A percentile compares a stretch with the other conserved stretches of the same genome.
Conservation (phyloP, 2,329 filamentous ascomycete species). For the Aschersonia sp. region DNA sequence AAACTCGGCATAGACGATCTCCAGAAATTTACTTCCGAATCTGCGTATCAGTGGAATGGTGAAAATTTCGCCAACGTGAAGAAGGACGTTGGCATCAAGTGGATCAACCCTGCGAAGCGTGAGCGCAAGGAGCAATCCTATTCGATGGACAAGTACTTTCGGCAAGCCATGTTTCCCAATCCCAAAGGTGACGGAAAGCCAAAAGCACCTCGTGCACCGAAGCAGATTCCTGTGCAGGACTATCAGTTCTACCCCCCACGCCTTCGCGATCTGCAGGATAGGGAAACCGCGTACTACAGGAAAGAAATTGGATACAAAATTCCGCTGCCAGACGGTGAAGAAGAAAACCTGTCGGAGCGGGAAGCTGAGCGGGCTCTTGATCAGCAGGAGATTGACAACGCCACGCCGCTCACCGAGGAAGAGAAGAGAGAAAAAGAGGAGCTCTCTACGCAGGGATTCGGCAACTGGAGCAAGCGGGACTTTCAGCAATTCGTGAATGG, state of each 20-base stretch:
- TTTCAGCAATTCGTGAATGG: conserved; percentile 98
- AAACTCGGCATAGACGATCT: conserved; percentile 93
- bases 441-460: conserved; percentile 74
- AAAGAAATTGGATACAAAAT: conserved; percentile 96
- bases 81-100: conserved; percentile 82
- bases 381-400: conserved; percentile 87
- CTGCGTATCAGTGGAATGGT: conserved; percentile 97
- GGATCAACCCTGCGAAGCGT: conserved; percentile 97
- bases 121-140: conserved; percentile 97
- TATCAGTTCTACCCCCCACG: conserved; percentile 91
- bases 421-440: conserved; percentile 77
- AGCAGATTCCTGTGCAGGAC: conserved; percentile 83
- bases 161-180: conserved; percentile 64
- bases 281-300: conserved; percentile 88
- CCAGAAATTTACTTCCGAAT: conserved; percentile 95
- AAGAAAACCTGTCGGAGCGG: conserved; percentile 73
- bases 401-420: conserved; percentile 73
- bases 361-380: conserved; percentile 77
- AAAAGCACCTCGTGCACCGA: conserved; percentile 88
- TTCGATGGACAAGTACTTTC: conserved; percentile 98
- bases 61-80: conserved; percentile 86
- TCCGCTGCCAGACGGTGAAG: conserved; percentile 72
- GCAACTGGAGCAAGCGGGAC: conserved; percentile 90
- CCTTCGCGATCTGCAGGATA: conserved; percentile 80
- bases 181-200: conserved; percentile 84